Conservation (phyloP, 2,329 filamentous ascomycete species). For the Verticillium zaregamsianum region DNA sequence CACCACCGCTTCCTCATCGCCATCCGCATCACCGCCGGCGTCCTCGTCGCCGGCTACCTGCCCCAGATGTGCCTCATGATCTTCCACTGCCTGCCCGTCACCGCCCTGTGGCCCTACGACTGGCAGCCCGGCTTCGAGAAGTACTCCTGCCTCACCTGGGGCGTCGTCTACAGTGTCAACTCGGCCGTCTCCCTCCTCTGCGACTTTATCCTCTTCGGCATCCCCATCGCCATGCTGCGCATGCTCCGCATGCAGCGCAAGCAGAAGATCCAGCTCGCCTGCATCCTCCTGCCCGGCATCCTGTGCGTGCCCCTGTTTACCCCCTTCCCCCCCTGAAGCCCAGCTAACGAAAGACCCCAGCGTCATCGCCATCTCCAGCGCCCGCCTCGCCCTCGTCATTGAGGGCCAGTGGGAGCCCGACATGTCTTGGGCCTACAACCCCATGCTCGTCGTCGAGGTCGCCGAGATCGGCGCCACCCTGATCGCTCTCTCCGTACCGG, state of each 20-base stretch:
- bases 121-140: slow-evolving; percentile 35
- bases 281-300: slow-evolving; percentile 45
- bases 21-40: slow-evolving; percentile 28
- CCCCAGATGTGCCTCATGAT: slow-evolving; percentile 45
- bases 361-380: slow-evolving; percentile 43
- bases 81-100: slow-evolving; percentile 48
- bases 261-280: slow-evolving; percentile 41
- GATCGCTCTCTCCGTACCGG: slow-evolving; percentile 46
- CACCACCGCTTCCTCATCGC: slow-evolving; percentile 28
- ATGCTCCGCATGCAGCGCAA: slow-evolving; percentile 37
- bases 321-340: neutral
- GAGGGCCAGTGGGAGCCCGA: slow-evolving; percentile 41
- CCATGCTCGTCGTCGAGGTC: slow-evolving; percentile 44
- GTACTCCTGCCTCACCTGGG: slow-evolving; percentile 45
- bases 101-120: slow-evolving; percentile 45
- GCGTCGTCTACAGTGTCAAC: slow-evolving; percentile 46
- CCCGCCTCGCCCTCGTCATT: slow-evolving; percentile 42
- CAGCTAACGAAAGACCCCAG: slow-evolving; percentile 18
- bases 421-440: slow-evolving; percentile 46
- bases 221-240: slow-evolving; percentile 43
- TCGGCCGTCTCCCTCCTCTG: slow-evolving; percentile 44
- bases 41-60: slow-evolving; percentile 37
- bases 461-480: slow-evolving; percentile 46
- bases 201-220: slow-evolving; percentile 45
- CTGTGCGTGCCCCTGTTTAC: slow-evolving; percentile 27